Evolutionary conservation across 257 asterid genomes (phyloP), one percentile per base, ranked within the genome.

Genomic region (Mitragyna speciosa): DNA sequence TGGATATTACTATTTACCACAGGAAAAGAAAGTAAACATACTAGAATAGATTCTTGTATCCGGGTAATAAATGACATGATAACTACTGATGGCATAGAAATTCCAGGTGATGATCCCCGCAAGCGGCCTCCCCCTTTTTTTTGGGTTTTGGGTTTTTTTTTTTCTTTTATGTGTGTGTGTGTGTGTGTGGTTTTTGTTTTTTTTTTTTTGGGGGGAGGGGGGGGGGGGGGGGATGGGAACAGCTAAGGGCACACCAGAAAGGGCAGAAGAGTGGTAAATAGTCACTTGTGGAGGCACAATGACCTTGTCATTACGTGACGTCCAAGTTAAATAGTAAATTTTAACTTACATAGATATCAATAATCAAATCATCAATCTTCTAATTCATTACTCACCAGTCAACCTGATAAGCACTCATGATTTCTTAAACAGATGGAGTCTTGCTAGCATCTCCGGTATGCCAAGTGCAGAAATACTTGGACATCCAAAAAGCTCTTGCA

Each of bases 401-500:
- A 85, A 84, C 82, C 59, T 75, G 83, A 75, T 78, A 79, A 72
- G 75, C 74, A 20, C 52, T 87, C 85, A 88, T 22, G 92, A 83
- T 79, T 88, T 90, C 82, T 86, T 89, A 69, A 70, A 81, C 45
- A 89, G 85, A 78, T 91, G 94, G 54, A 82, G 91, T 30, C 78
- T 88, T 26, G 89, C 89, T 89, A 91, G 79, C 88, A 80, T 86
- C 84, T 91, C 90, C 11, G 92, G 92, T 80, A 92, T 84, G 71
- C 88, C 90, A 78, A 89, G 81, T 47, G 90, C 90, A 72, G 94
- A 88, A 64, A 91, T 82, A 84, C 90, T 88, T 83, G 87, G 89
- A 83, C 93, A 88, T 24, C 92, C 94, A 31, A 92, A 89, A 83
- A 91, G 92, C 78, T 88, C 92, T 80, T 85, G 87, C 63, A 92